Evolutionary conservation across 345 rosid species (phyloP).

Genomic region (Trapa incisa): DNA sequence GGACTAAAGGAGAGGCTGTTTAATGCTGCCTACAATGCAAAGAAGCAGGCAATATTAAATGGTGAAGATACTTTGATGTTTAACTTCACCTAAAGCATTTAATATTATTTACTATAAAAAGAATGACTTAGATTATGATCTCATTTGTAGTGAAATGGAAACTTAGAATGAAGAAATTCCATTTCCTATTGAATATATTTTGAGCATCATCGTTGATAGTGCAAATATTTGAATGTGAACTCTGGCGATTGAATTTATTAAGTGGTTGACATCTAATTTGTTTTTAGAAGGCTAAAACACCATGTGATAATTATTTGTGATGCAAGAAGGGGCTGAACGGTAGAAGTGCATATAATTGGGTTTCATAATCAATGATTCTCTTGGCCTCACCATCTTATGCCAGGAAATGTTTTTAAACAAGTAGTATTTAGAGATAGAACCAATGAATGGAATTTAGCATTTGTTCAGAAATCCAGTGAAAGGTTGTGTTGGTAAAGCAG

Average conservation of each 20-base stretch:
- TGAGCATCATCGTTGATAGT: neutral
- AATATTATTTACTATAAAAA: neutral
- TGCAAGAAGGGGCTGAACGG: no score
- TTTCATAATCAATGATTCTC: neutral
- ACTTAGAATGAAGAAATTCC: neutral
- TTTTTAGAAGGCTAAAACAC: neutral
- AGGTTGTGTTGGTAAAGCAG: no score
- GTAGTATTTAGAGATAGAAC: neutral
- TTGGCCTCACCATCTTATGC: neutral
- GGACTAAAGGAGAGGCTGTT: conserved; percentile 67
- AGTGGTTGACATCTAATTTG: neutral
- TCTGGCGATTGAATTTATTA: neutral
- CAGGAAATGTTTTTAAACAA: neutral
- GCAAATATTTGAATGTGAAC: neutral
- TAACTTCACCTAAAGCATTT: neutral
- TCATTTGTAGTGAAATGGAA: neutral
- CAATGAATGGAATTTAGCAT: neutral
- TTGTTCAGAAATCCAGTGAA: no score
- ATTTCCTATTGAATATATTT: neutral
- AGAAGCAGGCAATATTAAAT: conserved; percentile 79
- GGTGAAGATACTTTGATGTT: conserved; percentile 27
- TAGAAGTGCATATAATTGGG: neutral
- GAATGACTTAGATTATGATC: neutral
- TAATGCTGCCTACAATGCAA: conserved; percentile 89
- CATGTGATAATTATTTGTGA: neutral